These are phyloP conservation scores for Penicillium griseofulvum DNA, from an alignment of 2,329 filamentous ascomycete genomes.

Conservation along the genomic window DNA sequence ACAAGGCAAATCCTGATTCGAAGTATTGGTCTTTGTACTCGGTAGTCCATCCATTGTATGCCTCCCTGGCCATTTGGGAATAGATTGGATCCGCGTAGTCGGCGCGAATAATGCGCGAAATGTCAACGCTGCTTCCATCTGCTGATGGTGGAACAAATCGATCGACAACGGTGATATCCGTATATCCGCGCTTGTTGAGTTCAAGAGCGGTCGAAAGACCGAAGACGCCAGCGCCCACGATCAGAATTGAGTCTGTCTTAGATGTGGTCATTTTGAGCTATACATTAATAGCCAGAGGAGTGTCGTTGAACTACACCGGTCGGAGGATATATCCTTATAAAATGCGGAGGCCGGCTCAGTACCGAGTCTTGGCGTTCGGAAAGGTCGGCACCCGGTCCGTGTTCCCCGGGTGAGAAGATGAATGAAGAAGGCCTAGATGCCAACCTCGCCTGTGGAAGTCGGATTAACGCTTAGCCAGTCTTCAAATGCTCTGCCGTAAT, in stretches of 20 bases:
- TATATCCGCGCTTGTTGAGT: conserved; percentile 58
- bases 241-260: conserved; percentile 54
- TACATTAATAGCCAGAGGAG: background rate
- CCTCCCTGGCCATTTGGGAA: conserved; percentile 65
- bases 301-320: background rate
- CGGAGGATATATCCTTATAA: background rate
- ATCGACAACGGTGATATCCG: conserved; percentile 55
- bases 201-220: conserved; percentile 55
- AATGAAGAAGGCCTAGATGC: background rate
- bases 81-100: conserved; percentile 81
- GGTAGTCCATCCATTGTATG: conserved; percentile 63
- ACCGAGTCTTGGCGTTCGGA: conserved; percentile 18
- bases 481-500: conserved; percentile 38
- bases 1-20: conserved; percentile 30
- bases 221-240: conserved; percentile 37
- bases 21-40: conserved; percentile 36
- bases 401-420: conserved; percentile 2
- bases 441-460: background rate
- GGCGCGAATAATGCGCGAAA: conserved; percentile 58
- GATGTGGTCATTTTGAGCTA: conserved; percentile 21
- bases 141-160: conserved; percentile 53
- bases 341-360: conserved; percentile 4
- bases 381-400: conserved; percentile 19
- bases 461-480: conserved; percentile 33
- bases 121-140: conserved; percentile 56